A percentile compares a stretch with the other conserved stretches of the same genome.
Evolutionary conservation across 331 rosid species (phyloP).

Genomic region (Stylosanthes scabra): DNA sequence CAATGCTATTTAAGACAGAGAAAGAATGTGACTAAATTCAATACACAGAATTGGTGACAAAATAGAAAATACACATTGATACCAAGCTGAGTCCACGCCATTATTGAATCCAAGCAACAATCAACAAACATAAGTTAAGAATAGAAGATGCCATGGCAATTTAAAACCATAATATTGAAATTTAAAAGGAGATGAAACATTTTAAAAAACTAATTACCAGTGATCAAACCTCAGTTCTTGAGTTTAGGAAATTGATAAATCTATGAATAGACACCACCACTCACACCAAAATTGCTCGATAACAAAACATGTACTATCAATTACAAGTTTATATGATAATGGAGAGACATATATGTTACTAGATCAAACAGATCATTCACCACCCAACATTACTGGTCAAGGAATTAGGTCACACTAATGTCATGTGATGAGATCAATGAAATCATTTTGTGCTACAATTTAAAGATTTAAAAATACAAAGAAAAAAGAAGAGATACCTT

Average conservation of each 20-base stretch:
- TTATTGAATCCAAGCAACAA: conserved; percentile 24
- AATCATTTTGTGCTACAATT: neutral
- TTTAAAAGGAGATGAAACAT: neutral
- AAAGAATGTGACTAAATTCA: neutral
- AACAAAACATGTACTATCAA: conserved; percentile 3
- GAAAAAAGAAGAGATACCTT: conserved; percentile 63
- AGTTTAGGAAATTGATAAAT: conserved; percentile 17
- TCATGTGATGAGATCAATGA: neutral
- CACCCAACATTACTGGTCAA: neutral
- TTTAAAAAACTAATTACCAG: neutral
- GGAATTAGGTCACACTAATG: conserved; percentile 3
- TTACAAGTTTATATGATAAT: neutral
- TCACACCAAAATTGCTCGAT: too few species aligned
- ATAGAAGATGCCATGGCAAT: neutral
- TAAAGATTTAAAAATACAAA: too few species aligned
- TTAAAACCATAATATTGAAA: neutral
- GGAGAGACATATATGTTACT: neutral
- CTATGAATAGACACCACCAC: neutral
- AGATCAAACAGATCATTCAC: neutral
- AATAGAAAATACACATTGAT: conserved; percentile 1
- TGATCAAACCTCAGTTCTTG: neutral
- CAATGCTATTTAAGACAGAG: conserved; percentile 1
- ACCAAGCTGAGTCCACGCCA: conserved; percentile 6
- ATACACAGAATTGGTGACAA: neutral
- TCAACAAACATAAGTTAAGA: conserved; percentile 8